A percentile compares a stretch with the other conserved stretches of the same genome.
phyloP scores from a whole-genome alignment of 768 basidiomycete genomes.

The Pleurotus tuoliensis region DNA sequence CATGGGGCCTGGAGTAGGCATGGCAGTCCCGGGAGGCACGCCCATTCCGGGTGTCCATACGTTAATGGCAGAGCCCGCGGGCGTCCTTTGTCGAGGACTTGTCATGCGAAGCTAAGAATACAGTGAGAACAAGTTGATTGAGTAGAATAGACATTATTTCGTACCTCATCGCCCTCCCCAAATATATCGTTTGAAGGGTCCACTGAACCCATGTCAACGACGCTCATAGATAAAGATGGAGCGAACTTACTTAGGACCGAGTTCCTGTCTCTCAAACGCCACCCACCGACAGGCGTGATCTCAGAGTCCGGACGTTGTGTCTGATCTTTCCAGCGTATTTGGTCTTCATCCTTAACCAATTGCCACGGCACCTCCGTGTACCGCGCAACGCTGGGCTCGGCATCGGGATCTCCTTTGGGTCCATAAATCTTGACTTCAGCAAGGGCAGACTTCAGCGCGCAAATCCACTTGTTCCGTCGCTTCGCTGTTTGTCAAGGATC shows the following conservation, averaged over 20 bases:
- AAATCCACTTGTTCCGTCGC: constrained; percentile 90
- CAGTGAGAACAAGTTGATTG: neutral
- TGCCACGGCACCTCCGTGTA: constrained; percentile 79
- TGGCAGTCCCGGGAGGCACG: neutral
- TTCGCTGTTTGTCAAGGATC: constrained; percentile 40
- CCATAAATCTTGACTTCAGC: constrained; percentile 71
- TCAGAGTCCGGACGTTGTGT: constrained; percentile 20
- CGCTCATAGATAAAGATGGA: neutral
- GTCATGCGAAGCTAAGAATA: constrained; percentile 29
- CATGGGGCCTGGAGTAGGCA: constrained; percentile 14
- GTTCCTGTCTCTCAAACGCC: constrained; percentile 50
- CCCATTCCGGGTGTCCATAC: neutral
- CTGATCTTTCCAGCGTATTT: constrained; percentile 18
- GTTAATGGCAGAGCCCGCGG: constrained; percentile 14
- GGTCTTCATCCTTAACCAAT: constrained; percentile 41
- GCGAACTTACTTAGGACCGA: constrained; percentile 40
- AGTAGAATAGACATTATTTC: neutral
- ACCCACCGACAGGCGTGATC: constrained; percentile 33
- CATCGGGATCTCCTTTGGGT: constrained; percentile 53
- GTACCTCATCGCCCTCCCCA: constrained; percentile 34
- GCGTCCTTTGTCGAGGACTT: constrained; percentile 25
- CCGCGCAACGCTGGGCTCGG: constrained; percentile 47
- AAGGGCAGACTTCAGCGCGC: constrained; percentile 72
- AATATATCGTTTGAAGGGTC: constrained; percentile 42
- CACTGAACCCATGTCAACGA: constrained; percentile 20